phyloP scores from a whole-genome alignment of 108 stramenopile species.

The Nannochloropsis granulata region DNA sequence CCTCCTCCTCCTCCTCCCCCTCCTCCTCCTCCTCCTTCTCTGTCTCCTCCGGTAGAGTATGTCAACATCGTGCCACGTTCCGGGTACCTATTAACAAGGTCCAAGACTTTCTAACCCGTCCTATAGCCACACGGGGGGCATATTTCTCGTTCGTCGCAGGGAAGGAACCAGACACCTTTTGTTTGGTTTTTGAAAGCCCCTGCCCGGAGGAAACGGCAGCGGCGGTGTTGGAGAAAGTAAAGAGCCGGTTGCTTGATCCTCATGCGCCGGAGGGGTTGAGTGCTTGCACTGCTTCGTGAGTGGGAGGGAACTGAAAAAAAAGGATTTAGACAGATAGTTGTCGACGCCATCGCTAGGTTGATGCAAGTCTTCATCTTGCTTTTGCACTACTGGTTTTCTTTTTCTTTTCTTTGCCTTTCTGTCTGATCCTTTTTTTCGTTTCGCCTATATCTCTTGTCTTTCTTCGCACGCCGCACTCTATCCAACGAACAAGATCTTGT shows the following conservation, averaged over 20 bases:
- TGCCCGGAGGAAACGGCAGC: not conserved
- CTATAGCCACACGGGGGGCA: not conserved
- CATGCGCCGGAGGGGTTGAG: not conserved
- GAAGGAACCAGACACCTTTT: not conserved
- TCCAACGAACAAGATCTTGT: not conserved
- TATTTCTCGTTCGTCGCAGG: not conserved
- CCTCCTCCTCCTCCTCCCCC: too few relatives aligned
- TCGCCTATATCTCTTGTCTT: not conserved
- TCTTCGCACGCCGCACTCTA: not conserved
- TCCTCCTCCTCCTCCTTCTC: too few relatives aligned
- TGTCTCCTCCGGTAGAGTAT: too few relatives aligned
- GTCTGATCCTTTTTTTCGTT: not conserved
- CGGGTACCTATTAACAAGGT: not conserved
- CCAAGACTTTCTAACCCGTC: not conserved
- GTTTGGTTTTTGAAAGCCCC: not conserved
- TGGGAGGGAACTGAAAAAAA: not conserved
- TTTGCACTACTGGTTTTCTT: too few relatives aligned
- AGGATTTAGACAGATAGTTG: not conserved
- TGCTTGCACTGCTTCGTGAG: not conserved
- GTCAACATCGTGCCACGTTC: not conserved
- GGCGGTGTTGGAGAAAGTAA: not conserved
- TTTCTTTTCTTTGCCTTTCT: not conserved
- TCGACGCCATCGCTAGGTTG: not conserved
- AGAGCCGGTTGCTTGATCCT: not conserved
- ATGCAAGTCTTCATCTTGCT: too few relatives aligned